Base-by-base conservation (phyloP, 2,329 filamentous ascomycete species). In the Trichoderma sp. region DNA sequence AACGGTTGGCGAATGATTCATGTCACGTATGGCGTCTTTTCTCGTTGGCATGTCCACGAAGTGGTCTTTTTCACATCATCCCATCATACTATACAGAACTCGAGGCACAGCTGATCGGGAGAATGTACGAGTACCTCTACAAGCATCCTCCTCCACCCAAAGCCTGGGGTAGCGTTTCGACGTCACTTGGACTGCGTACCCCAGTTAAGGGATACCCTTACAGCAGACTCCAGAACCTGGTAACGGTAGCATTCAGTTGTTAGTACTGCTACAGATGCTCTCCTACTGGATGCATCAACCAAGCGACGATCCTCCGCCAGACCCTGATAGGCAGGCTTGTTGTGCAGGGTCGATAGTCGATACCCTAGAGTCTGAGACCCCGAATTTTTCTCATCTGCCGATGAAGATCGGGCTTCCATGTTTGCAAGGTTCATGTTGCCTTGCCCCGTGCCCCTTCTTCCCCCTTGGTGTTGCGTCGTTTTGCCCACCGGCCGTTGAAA, bases 361-460 rank as follows among this genome's bases (percentile, higher is more conserved):
- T 33, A 73, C 60, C 69, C 69, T 73, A 38, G 18, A 73, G 45
- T 33, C 59, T 33, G 27, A 63, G 69, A 72, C 59, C 69, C 69
- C 69, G 69, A 72, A 64, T 35, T 53, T 64, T 35, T 50, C 21
- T 24, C 63, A 74, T 67, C 71, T 74, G 63, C 71, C 71, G 71
- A 60, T 60, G 71, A 45, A 67, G 71, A 74, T 74, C 63, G 63
- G 29, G 31, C n/a, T 63, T 63, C 21, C 29, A 21, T 41, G 63
- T 67, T 41, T 41, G 18, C 14, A 18, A 35, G 18, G 27, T 50
- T 14, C 29, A 60, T 18, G 41, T 24, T 63, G 6, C 41, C 21
- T 38, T 38, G n/a, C 24, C 35, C 21, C 18, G 27, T 21, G 45
- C 41, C 60, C 62, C 35, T 5, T 38, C 33, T 38, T 38, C 14